A percentile compares a stretch with the other conserved stretches of the same genome.
Evolutionary conservation across 371 early-diverging fungal genomes (phyloP).

Genomic region (Rhizopus arrhizus): DNA sequence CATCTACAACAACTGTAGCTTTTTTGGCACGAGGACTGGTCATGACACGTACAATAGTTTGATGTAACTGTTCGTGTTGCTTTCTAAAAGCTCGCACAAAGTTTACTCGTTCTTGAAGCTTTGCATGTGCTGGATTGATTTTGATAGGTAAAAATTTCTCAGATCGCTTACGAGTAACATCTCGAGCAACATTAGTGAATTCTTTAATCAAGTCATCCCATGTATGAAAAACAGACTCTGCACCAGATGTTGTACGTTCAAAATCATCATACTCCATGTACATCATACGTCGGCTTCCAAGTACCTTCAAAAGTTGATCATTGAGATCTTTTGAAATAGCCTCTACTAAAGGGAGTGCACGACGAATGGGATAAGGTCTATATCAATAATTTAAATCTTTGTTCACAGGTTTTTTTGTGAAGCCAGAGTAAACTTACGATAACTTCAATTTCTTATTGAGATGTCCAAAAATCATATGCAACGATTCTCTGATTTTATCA

Average conservation of each 20-base stretch:
- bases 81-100: conserved; percentile 91
- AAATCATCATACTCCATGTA: conserved; percentile 87
- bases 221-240: conserved; percentile 85
- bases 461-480: conserved; percentile 90
- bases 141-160: conserved; percentile 96
- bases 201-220: conserved; percentile 97
- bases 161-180: conserved; percentile 87
- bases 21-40: conserved; percentile 64
- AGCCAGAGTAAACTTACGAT: conserved; percentile 54
- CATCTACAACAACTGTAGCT: conserved; percentile 55
- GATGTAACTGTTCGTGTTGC: conserved; percentile 95
- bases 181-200: conserved; percentile 93
- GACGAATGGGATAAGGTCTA: conserved; percentile 92
- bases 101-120: conserved; percentile 90
- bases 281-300: conserved; percentile 91
- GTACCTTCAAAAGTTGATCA: conserved; percentile 86
- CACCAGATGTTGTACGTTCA: conserved; percentile 80
- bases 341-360: conserved; percentile 91
- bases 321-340: conserved; percentile 94
- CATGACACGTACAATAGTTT: conserved; percentile 94
- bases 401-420: neutral
- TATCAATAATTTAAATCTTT: neutral
- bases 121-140: conserved; percentile 87
- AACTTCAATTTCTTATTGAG: conserved; percentile 95
- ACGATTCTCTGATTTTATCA: conserved; percentile 75